A percentile compares a stretch with the other conserved stretches of the same genome.
These are phyloP conservation scores for Decorospora gaudefroyi DNA, from an alignment of 2,329 filamentous ascomycete species.

Conservation along the genomic window DNA sequence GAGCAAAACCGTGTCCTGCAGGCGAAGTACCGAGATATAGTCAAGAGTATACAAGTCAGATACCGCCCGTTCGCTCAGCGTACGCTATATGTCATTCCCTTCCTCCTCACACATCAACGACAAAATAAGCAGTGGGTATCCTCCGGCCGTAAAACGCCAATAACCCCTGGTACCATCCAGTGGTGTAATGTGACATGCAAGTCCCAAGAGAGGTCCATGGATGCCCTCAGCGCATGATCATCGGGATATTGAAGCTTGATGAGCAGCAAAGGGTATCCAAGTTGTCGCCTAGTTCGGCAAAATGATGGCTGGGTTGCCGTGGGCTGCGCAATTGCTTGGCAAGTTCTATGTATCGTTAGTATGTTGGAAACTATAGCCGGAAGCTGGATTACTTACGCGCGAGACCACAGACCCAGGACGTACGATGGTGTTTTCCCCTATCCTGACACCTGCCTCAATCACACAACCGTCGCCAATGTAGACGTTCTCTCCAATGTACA, in stretches of 20 bases:
- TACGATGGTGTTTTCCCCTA: conserved; percentile 59
- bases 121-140: conserved; percentile 22
- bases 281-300: conserved; percentile 22
- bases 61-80: conserved; percentile 12
- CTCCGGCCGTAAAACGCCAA: conserved; percentile 18
- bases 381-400: conserved; percentile 51
- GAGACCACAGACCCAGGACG: conserved; percentile 61
- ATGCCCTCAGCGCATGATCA: background rate
- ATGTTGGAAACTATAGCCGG: background rate
- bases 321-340: conserved; percentile 52
- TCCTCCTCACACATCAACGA: background rate
- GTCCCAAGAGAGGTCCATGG: conserved; percentile 2
- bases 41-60: conserved; percentile 15
- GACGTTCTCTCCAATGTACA: conserved; percentile 76
- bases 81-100: conserved; percentile 4
- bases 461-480: conserved; percentile 66
- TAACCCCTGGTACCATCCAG: conserved; percentile 18
- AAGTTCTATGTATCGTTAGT: conserved; percentile 50
- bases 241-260: background rate
- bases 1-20: conserved; percentile 13
- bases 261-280: background rate
- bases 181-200: conserved; percentile 15
- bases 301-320: conserved; percentile 52
- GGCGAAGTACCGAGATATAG: conserved; percentile 12
- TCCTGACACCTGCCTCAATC: conserved; percentile 61